Conservation (phyloP, 1,284 basidiomycete species). For the Thelephora terrestris region DNA sequence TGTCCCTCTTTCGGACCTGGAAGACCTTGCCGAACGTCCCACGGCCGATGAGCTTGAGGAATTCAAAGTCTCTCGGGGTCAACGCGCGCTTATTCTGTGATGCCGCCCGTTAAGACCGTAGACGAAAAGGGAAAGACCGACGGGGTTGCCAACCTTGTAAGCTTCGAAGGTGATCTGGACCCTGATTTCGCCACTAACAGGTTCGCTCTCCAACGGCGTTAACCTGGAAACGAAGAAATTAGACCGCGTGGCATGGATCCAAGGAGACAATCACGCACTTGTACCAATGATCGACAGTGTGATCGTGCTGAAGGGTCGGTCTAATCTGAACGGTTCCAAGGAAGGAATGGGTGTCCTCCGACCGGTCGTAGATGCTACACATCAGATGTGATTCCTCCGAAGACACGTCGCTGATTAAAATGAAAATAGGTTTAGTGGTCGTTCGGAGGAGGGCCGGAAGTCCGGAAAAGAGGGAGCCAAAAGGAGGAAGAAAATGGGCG, state of each 20-base stretch:
- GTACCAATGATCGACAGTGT: constrained; percentile 97
- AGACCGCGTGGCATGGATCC: background rate
- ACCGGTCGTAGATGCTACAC: constrained; percentile 90
- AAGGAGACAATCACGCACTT: constrained; percentile 43
- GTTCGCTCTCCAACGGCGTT: constrained; percentile 67
- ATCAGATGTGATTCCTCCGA: constrained; percentile 79
- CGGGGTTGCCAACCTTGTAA: constrained; percentile 56
- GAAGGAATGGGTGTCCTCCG: constrained; percentile 66
- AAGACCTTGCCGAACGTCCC: constrained; percentile 99
- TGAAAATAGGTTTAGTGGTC: too few species aligned
- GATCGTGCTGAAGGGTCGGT: constrained; percentile 83
- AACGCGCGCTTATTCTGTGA: constrained; percentile 70
- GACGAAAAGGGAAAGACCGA: constrained; percentile 12
- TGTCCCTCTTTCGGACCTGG: constrained; percentile 97
- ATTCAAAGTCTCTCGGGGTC: constrained; percentile 92
- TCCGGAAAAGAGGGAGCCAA: constrained; percentile 3
- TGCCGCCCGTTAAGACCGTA: constrained; percentile 1
- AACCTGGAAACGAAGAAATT: constrained; percentile 39
- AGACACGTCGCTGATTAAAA: constrained; percentile 76
- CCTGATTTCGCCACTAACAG: constrained; percentile 87
- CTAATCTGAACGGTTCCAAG: constrained; percentile 89
- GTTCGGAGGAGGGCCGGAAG: constrained; percentile 8
- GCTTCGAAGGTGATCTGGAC: constrained; percentile 93
- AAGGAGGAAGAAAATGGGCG: constrained; percentile 11
- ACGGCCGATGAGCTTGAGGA: constrained; percentile 96